Evolutionary conservation across 176 grass and related monocot species (phyloP).

Genomic region (Ensete glaucum): DNA sequence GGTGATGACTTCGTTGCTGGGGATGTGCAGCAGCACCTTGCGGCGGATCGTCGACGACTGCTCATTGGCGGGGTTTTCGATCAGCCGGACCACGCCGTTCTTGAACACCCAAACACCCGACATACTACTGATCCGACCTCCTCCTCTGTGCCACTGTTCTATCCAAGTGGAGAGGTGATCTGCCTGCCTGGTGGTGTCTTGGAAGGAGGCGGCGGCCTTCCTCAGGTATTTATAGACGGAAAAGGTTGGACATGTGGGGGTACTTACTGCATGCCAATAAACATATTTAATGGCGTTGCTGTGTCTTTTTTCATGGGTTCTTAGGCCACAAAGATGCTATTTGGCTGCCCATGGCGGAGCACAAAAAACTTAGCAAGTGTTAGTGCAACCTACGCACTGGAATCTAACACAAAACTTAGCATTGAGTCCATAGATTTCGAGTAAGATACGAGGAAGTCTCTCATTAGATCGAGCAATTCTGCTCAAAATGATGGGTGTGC

Average conservation of each 20-base stretch:
- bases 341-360: too few relatives aligned
- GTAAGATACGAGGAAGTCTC: too few relatives aligned
- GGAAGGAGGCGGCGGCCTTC: neutral
- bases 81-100: slow-evolving; percentile 69
- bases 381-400: neutral
- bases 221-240: neutral
- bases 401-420: neutral
- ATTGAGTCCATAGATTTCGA: too few relatives aligned
- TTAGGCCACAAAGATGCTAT: too few relatives aligned
- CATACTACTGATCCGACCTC: slow-evolving; percentile 14
- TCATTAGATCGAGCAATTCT: too few relatives aligned
- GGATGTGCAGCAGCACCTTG: slow-evolving; percentile 62
- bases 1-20: slow-evolving; percentile 49
- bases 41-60: slow-evolving; percentile 23
- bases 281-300: neutral
- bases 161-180: neutral
- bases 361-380: too few relatives aligned
- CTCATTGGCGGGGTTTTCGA: slow-evolving; percentile 46
- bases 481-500: too few relatives aligned
- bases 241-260: neutral
- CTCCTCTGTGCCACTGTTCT: neutral
- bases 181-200: neutral
- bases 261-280: too few relatives aligned
- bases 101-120: slow-evolving; percentile 95
- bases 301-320: neutral